Evolutionary conservation across 331 rosid genomes (phyloP).

Genomic region (Quercus phellos): DNA sequence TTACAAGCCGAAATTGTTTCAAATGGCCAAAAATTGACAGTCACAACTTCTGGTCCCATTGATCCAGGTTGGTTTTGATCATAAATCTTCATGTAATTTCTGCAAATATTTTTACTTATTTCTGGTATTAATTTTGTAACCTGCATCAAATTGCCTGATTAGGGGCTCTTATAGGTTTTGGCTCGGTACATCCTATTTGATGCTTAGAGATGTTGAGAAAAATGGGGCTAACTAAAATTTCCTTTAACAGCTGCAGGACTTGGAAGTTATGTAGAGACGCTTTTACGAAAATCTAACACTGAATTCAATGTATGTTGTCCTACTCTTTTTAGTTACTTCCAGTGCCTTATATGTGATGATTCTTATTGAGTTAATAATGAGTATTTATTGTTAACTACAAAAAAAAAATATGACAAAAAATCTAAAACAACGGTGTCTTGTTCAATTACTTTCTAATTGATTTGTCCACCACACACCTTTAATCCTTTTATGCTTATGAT

Average conservation of each 20-base stretch:
- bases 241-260: slow-evolving; percentile 68
- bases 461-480: not conserved
- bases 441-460: not conserved
- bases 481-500: not conserved
- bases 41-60: slow-evolving; percentile 62
- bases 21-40: slow-evolving; percentile 50
- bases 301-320: slow-evolving; percentile 76
- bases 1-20: slow-evolving; percentile 70
- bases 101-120: not conserved
- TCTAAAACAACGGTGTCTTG: not conserved
- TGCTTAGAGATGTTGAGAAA: slow-evolving; percentile 18
- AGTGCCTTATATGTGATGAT: not conserved
- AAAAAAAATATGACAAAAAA: not conserved
- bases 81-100: not conserved
- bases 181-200: not conserved
- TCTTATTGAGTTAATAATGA: not conserved
- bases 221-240: slow-evolving; percentile 28
- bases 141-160: not conserved
- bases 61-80: slow-evolving; percentile 64
- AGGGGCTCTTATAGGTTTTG: not conserved
- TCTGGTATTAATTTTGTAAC: not conserved
- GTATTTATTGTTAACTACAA: not conserved
- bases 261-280: slow-evolving; percentile 64
- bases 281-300: slow-evolving; percentile 66
- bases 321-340: slow-evolving; percentile 4